These are phyloP conservation scores for Huiozyma naganishii DNA, from an alignment of 805 yeast species.

Conservation along the genomic window DNA sequence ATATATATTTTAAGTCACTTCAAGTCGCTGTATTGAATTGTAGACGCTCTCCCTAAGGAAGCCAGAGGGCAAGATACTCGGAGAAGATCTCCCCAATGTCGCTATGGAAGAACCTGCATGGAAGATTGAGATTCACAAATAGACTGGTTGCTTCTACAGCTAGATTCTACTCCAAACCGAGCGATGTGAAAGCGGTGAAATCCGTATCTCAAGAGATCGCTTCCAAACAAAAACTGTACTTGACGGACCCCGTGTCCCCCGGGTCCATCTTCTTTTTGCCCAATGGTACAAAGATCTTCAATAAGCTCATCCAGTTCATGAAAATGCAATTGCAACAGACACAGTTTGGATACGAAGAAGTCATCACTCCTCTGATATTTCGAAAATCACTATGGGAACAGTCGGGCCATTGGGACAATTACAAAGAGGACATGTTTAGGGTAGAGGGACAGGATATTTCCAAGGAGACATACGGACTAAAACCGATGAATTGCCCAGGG, in stretches of 20 bases:
- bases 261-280: constrained; percentile 91
- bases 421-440: constrained; percentile 87
- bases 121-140: too few relatives aligned
- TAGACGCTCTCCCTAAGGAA: too few relatives aligned
- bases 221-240: constrained; percentile 60
- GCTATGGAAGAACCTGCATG: too few relatives aligned
- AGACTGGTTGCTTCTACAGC: too few relatives aligned
- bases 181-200: too few relatives aligned
- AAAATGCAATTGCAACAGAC: constrained; percentile 57
- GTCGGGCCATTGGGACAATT: constrained; percentile 94
- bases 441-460: constrained; percentile 46
- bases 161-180: too few relatives aligned
- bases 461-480: constrained; percentile 59
- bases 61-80: too few relatives aligned
- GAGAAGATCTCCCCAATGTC: too few relatives aligned
- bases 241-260: constrained; percentile 74
- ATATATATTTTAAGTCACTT: not conserved
- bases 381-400: constrained; percentile 76
- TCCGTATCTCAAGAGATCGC: constrained; percentile 25
- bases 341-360: constrained; percentile 80
- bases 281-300: constrained; percentile 81
- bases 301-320: constrained; percentile 72
- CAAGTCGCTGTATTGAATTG: too few relatives aligned
- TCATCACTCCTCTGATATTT: constrained; percentile 82
- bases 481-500: constrained; percentile 95